Conservation (phyloP, 2,329 filamentous ascomycete species). For the Pseudocercospora musae region DNA sequence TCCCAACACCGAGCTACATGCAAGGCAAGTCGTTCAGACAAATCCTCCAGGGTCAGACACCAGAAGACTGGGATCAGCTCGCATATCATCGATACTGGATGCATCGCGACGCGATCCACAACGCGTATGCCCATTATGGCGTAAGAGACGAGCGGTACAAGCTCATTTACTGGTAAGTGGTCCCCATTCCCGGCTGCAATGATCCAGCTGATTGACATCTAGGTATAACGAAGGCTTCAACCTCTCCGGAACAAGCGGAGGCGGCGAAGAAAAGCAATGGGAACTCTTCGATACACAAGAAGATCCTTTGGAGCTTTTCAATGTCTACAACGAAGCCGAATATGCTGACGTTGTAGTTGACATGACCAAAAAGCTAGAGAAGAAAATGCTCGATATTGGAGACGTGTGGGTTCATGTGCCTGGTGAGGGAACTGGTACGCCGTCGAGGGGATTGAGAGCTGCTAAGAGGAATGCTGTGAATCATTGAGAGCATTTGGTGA, state of each 20-base stretch:
- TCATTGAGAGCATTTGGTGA: neutral
- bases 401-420: constrained; percentile 39
- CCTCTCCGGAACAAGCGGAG: constrained; percentile 44
- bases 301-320: constrained; percentile 46
- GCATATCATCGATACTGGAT: constrained; percentile 58
- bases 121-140: constrained; percentile 53
- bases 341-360: constrained; percentile 32
- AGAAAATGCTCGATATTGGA: constrained; percentile 54
- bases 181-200: neutral
- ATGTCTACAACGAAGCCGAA: constrained; percentile 38
- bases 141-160: constrained; percentile 53
- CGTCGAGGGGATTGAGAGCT: neutral
- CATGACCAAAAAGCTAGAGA: constrained; percentile 34
- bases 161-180: constrained; percentile 54
- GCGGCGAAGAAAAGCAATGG: constrained; percentile 49
- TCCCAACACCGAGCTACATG: constrained; percentile 49
- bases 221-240: constrained; percentile 45
- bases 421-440: neutral
- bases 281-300: constrained; percentile 54
- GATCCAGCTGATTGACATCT: neutral
- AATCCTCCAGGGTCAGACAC: constrained; percentile 40
- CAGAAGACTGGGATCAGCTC: constrained; percentile 49
- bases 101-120: constrained; percentile 51
- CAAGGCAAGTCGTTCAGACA: constrained; percentile 48
- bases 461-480: neutral